Evolutionary conservation across 306 rosid genomes (phyloP), one percentile per base, ranked within the genome.

Genomic region (Heteromeles arbutifolia): DNA sequence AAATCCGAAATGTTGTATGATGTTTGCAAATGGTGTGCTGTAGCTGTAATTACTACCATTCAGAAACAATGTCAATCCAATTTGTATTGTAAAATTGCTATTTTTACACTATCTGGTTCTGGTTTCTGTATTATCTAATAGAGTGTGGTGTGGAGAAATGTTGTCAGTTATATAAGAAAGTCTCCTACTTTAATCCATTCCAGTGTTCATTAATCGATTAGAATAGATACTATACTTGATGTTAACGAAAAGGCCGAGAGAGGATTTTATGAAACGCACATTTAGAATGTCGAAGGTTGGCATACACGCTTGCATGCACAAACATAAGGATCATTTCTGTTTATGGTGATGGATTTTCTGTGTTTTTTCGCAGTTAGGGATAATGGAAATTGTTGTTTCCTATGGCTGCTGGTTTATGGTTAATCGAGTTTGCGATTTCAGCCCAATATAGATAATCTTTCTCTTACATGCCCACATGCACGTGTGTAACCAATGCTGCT

Each of bases 31-130:
- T 74, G 69, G 70, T 11, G 78, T 41, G 17, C 37, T 26, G 77
- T 61, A 61, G 77, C 70, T 74, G 78, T 62, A 63, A 74, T 74
- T 74, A 62, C 48, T 74, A 62, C 62, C 45, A 29, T 74, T 62
- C 78, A 28, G 54, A 61, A 62, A 74, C 78, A 44, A 74, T 74
- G n/a, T 28, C 70, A 21, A 74, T 74, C 57, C 44, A 18, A 41
- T 34, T 48, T 74, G 70, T 74, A 25, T 44, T 74, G 77, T 62
- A 62, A 73, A 58, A 12, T 73, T 58, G 67, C 56, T 39, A 4
- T 4, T 17, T 17, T 31, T 48, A 48, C 54, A 48, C 59, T 29
- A 45, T 62, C 13, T 43, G 21, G 19, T 48, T 61, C 18, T 73
- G 59, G 48, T 74, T 74, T 74, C 69, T 62, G 24, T 61, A 26